Evolutionary conservation across 257 asterid species (phyloP).

Genomic region (Penstemon eatonii): DNA sequence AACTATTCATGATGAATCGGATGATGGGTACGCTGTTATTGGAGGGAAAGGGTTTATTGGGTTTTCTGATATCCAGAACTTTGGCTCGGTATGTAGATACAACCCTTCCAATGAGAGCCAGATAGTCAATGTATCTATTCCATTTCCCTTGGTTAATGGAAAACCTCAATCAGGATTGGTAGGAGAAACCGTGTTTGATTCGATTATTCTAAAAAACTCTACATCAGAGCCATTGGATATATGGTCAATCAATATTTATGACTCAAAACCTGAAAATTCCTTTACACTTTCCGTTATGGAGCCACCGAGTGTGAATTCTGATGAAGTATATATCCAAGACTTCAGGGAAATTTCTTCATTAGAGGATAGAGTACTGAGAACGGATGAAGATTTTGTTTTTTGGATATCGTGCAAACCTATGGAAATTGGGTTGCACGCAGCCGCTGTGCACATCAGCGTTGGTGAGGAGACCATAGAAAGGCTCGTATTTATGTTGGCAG

Average conservation of each 20-base stretch:
- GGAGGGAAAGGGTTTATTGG: constrained; percentile 87
- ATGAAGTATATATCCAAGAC: constrained; percentile 44
- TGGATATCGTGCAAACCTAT: constrained; percentile 93
- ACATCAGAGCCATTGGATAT: constrained; percentile 54
- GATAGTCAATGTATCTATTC: constrained; percentile 58
- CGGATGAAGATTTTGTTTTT: constrained; percentile 47
- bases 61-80: constrained; percentile 60
- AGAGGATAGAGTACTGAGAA: constrained; percentile 63
- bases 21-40: constrained; percentile 72
- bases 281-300: constrained; percentile 73
- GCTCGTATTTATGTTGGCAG: constrained; percentile 69
- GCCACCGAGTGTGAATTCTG: constrained; percentile 72
- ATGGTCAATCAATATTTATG: constrained; percentile 77
- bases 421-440: constrained; percentile 70
- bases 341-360: constrained; percentile 59
- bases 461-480: constrained; percentile 81
- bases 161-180: constrained; percentile 44
- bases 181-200: constrained; percentile 59
- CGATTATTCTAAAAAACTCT: constrained; percentile 58
- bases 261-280: constrained; percentile 75
- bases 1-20: constrained; percentile 47
- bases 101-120: constrained; percentile 70
- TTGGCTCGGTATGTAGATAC: constrained; percentile 53
- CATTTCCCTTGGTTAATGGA: constrained; percentile 49
- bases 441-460: constrained; percentile 74